Evolutionary conservation across 2,329 filamentous ascomycete genomes (phyloP).

Genomic region (Fusarium tricinctum): DNA sequence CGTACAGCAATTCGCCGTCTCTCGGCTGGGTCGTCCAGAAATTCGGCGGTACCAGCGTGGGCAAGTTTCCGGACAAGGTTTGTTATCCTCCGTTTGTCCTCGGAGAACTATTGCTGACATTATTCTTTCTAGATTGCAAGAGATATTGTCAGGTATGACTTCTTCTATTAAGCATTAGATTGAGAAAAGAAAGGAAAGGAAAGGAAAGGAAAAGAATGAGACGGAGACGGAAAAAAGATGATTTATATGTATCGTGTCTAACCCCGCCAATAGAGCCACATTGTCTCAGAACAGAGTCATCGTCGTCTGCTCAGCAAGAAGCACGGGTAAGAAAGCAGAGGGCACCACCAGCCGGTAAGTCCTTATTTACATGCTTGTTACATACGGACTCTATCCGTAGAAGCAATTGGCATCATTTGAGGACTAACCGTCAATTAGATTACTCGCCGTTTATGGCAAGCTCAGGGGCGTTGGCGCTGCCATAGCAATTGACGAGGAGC

Average conservation of each 20-base stretch:
- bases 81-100: constrained; percentile 47
- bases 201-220: not conserved
- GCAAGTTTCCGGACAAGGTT: constrained; percentile 86
- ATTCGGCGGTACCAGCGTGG: constrained; percentile 94
- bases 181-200: not conserved
- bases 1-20: constrained; percentile 54
- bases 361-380: not conserved
- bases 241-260: constrained; percentile 25
- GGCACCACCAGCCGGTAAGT: constrained; percentile 95
- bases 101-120: constrained; percentile 20
- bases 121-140: constrained; percentile 54
- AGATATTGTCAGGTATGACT: constrained; percentile 60
- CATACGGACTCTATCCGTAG: not conserved
- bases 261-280: constrained; percentile 55
- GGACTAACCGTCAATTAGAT: constrained; percentile 52
- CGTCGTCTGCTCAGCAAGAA: constrained; percentile 95
- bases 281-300: constrained; percentile 81
- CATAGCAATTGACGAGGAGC: constrained; percentile 66
- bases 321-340: constrained; percentile 92
- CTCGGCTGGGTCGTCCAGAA: constrained; percentile 90
- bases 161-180: constrained; percentile 1
- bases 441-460: constrained; percentile 72
- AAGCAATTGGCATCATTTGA: not conserved
- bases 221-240: constrained; percentile 14
- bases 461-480: constrained; percentile 68